phyloP scores from a whole-genome alignment of 2,329 filamentous ascomycete species.

The Stenocarpella maydis region DNA sequence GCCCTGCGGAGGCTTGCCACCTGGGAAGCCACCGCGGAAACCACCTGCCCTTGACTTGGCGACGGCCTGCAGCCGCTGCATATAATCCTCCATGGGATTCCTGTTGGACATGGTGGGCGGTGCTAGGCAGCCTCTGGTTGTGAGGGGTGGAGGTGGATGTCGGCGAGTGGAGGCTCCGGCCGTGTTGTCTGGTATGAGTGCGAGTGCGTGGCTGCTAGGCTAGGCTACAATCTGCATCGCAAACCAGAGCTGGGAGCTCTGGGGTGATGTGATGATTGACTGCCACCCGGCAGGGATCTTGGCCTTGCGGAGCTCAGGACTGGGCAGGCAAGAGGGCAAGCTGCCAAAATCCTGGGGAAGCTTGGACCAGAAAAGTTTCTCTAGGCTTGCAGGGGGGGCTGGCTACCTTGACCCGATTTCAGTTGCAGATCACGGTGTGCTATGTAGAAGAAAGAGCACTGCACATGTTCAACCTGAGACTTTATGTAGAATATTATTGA shows the following conservation, averaged over 20 bases:
- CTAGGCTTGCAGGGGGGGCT: not conserved
- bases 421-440: not conserved
- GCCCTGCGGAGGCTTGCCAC: constrained; percentile 52
- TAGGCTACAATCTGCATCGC: not conserved
- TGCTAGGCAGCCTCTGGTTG: constrained; percentile 6
- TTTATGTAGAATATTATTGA: too few relatives aligned
- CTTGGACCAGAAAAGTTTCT: constrained; percentile 31
- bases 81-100: constrained; percentile 58
- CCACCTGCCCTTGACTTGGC: constrained; percentile 53
- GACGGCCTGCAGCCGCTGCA: constrained; percentile 59
- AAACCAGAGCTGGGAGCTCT: constrained; percentile 26
- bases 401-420: not conserved
- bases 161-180: constrained; percentile 23
- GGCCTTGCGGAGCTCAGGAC: constrained; percentile 1
- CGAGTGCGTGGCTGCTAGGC: constrained; percentile 6
- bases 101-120: constrained; percentile 45
- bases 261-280: constrained; percentile 29
- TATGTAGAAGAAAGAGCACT: too few relatives aligned
- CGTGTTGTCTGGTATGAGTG: not conserved
- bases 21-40: constrained; percentile 52
- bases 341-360: constrained; percentile 29
- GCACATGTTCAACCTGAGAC: not conserved
- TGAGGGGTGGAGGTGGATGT: constrained; percentile 19
- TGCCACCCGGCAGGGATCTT: constrained; percentile 28
- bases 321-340: not conserved